Percentiles rank a stretch among this genome's conserved stretches.
Conservation (phyloP, 2,329 filamentous ascomycete genomes). For the Aspergillus felis region DNA sequence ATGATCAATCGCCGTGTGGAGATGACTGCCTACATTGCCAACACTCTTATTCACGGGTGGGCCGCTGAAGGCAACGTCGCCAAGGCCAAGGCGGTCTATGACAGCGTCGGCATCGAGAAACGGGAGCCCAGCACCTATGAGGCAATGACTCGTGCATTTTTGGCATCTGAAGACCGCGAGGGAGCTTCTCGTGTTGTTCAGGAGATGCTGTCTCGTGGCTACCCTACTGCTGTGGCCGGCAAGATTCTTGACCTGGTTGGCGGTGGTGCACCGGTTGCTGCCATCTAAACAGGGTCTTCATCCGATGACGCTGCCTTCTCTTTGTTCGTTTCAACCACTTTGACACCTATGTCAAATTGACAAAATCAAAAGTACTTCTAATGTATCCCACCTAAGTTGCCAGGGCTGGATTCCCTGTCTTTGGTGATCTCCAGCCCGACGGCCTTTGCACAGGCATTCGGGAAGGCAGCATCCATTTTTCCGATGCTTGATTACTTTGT, state of each 20-base stretch:
- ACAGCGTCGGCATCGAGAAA: conserved; percentile 69
- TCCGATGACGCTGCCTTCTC: conserved; percentile 10
- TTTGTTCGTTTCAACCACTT: conserved; percentile 5
- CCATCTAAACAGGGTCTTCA: conserved; percentile 18
- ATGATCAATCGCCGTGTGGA: conserved; percentile 74
- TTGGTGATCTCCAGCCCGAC: conserved; percentile 25
- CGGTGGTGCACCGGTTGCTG: conserved; percentile 20
- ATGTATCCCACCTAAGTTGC: conserved; percentile 20
- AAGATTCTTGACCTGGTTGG: conserved; percentile 91
- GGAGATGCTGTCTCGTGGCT: conserved; percentile 87
- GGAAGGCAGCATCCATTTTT: conserved; percentile 22
- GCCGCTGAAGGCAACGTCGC: conserved; percentile 74
- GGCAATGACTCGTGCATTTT: conserved; percentile 92
- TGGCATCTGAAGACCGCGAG: conserved; percentile 75
- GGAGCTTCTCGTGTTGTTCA: conserved; percentile 74
- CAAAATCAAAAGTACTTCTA: conserved; percentile 11
- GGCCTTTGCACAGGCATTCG: conserved; percentile 17
- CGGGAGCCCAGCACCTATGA: conserved; percentile 98
- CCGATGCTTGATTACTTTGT: conserved; percentile 5
- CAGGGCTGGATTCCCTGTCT: conserved; percentile 34
- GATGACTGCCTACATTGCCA: conserved; percentile 96
- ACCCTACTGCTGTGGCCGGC: conserved; percentile 84
- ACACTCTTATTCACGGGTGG: conserved; percentile 97
- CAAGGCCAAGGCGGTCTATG: conserved; percentile 75
- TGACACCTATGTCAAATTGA: conserved; percentile 4